Base-by-base conservation (phyloP, 257 asterid species). In the Gardenia jasminoides region DNA sequence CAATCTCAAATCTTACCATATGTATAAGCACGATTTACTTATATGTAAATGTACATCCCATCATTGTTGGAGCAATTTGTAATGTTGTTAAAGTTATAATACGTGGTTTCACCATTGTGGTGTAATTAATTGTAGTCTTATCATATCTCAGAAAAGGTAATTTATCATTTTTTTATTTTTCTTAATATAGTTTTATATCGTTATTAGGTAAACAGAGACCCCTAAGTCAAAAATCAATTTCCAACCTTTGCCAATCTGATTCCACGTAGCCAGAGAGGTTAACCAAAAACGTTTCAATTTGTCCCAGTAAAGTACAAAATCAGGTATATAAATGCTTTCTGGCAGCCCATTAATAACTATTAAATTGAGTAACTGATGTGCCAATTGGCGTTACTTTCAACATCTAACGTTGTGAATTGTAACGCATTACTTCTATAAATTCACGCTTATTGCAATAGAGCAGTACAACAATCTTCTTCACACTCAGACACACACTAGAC, bases 361-460 rank as follows among this genome's bases (percentile, higher is more conserved):
- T 17, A 67, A 67, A 67, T 73, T 52, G 50, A 7, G 17, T 19
- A 4, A 31, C 26, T 3, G 20, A 39, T 56, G 19, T 47, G 20
- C 19, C 47, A 24, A 52, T 24, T 7, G 65, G 67, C 74, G 67
- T 69, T 50, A 50, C 66, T 50, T 66, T 67, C 73, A 33, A 77
- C 50, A 8, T 19, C 48, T 6, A 77, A 22, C 31, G 7, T 47
- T 26, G 72, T 46, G 10, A n/a, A 19, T 10, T 26, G 41, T 20
- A 24, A 70, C 22, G 31, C 46, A 33, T 72, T 22, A 4, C 52
- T 46, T 4, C 58, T 77, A 77, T 77, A 66, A 76, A 77, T 30
- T 39, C 24, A 3, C 48, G 48, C 10, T 17, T 36, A 19, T 11
- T 17, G 36, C 15, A 28, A 7, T 31, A 10, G 26, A n/a, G 16